Evolutionary conservation across 169 alveolate genomes (phyloP).

Genomic region (Eimeria nieschulzi): DNA sequence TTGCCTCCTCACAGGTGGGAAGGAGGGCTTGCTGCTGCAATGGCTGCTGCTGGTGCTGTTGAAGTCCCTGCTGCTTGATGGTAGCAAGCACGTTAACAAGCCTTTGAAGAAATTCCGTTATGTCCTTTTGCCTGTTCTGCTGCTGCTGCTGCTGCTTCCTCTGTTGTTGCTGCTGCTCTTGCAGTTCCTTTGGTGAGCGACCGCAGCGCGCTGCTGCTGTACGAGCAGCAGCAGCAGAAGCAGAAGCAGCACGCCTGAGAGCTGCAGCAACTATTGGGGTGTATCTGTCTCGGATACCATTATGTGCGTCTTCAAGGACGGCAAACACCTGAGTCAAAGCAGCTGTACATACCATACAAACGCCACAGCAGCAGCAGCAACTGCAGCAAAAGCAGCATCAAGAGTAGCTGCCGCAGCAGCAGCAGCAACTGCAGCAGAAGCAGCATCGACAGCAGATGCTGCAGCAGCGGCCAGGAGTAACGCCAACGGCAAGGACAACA

Average conservation of each 20-base stretch:
- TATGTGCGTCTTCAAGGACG: not conserved
- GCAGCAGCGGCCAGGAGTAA: not conserved
- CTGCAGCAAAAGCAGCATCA: no score
- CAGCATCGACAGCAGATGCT: no score
- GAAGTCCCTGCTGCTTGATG: not conserved
- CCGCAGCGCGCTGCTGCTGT: not conserved
- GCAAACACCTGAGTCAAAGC: not conserved
- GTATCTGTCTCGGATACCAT: not conserved
- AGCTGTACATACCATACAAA: not conserved
- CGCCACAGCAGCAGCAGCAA: not conserved
- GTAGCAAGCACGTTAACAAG: not conserved
- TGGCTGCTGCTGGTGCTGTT: not conserved
- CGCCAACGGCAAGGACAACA: not conserved
- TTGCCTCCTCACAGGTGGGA: not conserved
- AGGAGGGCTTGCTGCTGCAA: not conserved
- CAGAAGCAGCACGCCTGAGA: not conserved
- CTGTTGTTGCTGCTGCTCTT: not conserved
- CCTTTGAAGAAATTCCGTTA: not conserved
- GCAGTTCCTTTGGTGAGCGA: not conserved
- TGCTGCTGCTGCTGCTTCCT: not conserved
- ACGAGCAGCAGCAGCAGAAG: not conserved
- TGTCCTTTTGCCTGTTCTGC: not conserved
- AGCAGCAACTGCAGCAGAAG: no score
- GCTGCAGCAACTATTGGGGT: not conserved
- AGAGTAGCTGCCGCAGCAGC: no score